Percentiles rank a stretch among this genome's conserved stretches.
phyloP scores from a whole-genome alignment of 2,329 filamentous ascomycete species.

The Chaetomiaceae sp. region DNA sequence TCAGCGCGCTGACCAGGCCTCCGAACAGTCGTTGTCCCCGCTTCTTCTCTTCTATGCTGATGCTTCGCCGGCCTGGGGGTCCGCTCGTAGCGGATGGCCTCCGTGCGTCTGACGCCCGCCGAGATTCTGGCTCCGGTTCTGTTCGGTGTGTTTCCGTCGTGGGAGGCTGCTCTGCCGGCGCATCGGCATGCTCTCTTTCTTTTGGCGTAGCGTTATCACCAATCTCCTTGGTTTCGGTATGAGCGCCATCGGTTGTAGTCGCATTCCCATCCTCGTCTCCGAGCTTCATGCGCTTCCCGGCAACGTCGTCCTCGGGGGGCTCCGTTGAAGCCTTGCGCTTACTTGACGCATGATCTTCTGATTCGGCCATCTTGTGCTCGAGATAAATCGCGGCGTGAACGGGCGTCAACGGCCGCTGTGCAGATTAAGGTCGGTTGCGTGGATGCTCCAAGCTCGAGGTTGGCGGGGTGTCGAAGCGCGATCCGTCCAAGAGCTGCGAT shows the following conservation, averaged over 20 bases:
- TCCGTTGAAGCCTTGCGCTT: conserved; percentile 25
- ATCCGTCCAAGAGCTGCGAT: neutral
- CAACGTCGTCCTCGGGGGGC: conserved; percentile 1
- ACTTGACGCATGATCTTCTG: conserved; percentile 2
- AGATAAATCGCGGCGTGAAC: neutral
- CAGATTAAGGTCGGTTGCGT: neutral
- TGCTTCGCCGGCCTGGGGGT: conserved; percentile 36
- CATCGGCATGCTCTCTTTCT: neutral
- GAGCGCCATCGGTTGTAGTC: neutral
- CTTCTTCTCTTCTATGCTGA: conserved; percentile 71
- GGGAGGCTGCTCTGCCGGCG: neutral
- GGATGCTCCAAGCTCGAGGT: neutral
- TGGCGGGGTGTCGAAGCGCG: neutral
- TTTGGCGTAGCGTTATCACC: neutral
- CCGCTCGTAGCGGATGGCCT: conserved; percentile 14
- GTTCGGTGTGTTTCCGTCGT: neutral
- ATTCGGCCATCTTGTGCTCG: conserved; percentile 5
- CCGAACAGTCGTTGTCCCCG: conserved; percentile 84
- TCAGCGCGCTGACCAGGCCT: conserved; percentile 71
- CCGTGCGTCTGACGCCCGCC: conserved; percentile 8
- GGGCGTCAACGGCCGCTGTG: neutral
- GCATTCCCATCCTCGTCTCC: conserved; percentile 4
- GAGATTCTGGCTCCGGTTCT: neutral
- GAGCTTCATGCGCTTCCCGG: conserved; percentile 20
- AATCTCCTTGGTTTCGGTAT: neutral